These are phyloP conservation scores for Pyrenophora graminea DNA, from an alignment of 2,329 filamentous ascomycete species.

Conservation along the genomic window DNA sequence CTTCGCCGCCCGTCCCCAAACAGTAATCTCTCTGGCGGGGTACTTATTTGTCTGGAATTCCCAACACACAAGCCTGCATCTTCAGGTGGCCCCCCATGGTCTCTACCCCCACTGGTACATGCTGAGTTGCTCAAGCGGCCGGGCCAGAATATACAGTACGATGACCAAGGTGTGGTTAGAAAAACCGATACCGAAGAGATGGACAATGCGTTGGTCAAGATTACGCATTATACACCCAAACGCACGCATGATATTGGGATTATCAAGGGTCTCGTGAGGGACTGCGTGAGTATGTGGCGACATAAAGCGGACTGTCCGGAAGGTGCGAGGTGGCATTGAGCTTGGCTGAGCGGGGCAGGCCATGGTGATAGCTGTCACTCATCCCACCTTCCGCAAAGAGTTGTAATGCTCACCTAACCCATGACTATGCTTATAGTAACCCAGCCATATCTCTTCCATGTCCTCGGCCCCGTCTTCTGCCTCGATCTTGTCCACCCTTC, in stretches of 20 bases:
- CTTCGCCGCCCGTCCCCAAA: slow-evolving; percentile 47
- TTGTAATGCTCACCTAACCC: slow-evolving; percentile 98
- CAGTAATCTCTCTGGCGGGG: slow-evolving; percentile 42
- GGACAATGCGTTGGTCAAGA: slow-evolving; percentile 46
- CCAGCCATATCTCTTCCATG: slow-evolving; percentile 77
- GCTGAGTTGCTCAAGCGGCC: slow-evolving; percentile 71
- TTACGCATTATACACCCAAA: slow-evolving; percentile 61
- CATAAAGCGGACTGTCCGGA: slow-evolving; percentile 29
- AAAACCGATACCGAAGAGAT: slow-evolving; percentile 52
- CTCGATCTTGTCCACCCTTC: slow-evolving; percentile 75
- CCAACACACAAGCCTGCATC: slow-evolving; percentile 71
- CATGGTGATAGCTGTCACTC: slow-evolving; percentile 13
- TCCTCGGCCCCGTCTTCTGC: slow-evolving; percentile 50
- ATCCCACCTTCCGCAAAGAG: slow-evolving; percentile 62
- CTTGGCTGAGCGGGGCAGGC: background rate
- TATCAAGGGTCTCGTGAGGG: slow-evolving; percentile 54
- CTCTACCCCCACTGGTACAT: slow-evolving; percentile 70
- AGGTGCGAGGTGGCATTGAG: slow-evolving; percentile 7
- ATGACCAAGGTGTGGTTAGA: slow-evolving; percentile 56
- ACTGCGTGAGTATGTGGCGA: slow-evolving; percentile 57
- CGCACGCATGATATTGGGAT: slow-evolving; percentile 58
- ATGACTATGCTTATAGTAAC: slow-evolving; percentile 93
- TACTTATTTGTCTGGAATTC: slow-evolving; percentile 73
- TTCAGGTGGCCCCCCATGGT: slow-evolving; percentile 73
- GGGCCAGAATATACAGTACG: slow-evolving; percentile 68